Conservation (phyloP, 208 protist species). For the Trypanosoma cruzi region DNA sequence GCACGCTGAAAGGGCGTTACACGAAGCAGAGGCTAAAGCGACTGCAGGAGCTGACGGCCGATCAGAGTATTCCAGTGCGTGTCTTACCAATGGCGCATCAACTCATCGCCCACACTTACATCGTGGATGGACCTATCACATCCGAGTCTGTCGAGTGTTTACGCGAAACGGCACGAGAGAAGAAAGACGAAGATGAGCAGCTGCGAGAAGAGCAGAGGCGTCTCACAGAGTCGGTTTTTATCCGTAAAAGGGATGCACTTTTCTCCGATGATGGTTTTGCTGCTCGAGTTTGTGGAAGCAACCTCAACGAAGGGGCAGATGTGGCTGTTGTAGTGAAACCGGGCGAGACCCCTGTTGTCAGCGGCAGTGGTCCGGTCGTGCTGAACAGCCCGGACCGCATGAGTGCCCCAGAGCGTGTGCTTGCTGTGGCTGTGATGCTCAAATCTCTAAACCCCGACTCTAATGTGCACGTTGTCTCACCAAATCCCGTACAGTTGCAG, state of each 20-base stretch:
- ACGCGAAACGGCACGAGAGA: conserved; percentile 37
- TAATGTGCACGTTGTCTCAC: conserved; percentile 77
- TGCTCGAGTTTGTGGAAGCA: not conserved
- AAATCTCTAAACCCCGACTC: conserved; percentile 86
- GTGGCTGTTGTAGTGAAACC: not conserved
- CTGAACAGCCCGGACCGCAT: conserved; percentile 45
- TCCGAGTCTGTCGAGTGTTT: conserved; percentile 49
- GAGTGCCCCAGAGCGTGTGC: conserved; percentile 67
- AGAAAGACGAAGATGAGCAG: not conserved
- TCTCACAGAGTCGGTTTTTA: conserved; percentile 16
- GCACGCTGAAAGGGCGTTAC: conserved; percentile 60
- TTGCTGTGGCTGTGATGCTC: conserved; percentile 85
- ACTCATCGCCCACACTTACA: conserved; percentile 75
- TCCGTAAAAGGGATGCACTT: conserved; percentile 14
- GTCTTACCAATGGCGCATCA: conserved; percentile 81
- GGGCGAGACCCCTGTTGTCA: not conserved
- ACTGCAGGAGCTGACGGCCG: conserved; percentile 40
- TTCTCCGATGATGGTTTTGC: not conserved
- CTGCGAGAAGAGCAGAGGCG: conserved; percentile 6
- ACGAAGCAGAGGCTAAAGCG: conserved; percentile 48
- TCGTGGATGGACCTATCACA: conserved; percentile 56
- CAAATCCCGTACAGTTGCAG: conserved; percentile 48
- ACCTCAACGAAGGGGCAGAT: not conserved
- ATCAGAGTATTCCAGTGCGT: conserved; percentile 44
- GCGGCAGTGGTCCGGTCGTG: conserved; percentile 12